Base-by-base conservation (phyloP, 2,329 filamentous ascomycete genomes). In the Pyricularia grisea region DNA sequence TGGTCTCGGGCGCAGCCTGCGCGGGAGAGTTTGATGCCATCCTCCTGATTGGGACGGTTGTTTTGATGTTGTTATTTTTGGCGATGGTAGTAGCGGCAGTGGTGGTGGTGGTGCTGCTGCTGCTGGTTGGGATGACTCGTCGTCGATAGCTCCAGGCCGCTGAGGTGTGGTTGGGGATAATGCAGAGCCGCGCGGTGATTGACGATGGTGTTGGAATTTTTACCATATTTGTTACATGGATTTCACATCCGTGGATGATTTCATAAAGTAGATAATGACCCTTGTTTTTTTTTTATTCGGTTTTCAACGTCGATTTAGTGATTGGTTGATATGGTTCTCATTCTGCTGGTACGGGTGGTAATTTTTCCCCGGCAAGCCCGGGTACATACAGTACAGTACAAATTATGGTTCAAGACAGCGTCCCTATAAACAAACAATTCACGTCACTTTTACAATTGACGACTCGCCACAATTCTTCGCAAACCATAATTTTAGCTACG, bases 1-100 rank as follows among this genome's bases (percentile, higher is more conserved):
- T 83, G 73, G 94, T 77, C 60, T 17, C 30, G 23, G 60, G 60
- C 58, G 25, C 33, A 12, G 33, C 10, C 60, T 27, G 60, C 25
- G 60, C 0, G n/a, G 58, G 9, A 12, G 20, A 25, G 20, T 10
- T 17, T 2, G 23, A 28, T 14, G 42, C 6, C 42, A 50, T n/a
- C n/a, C n/a, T 50, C 17, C 42, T 50, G 42, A 50, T 5, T 17
- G 17, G 42, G 42, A 10, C 14, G 5, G 17, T 50, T n/a, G 42
- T 50, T 20, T 2, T 50, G 1, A 3, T 50, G 14, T 6, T 50
- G 42, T 2, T 50, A 10, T 50, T 50, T 20, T 50, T 20, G 42
- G 42, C 2, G 4, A n/a, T 50, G 42, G 42, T 50, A 2, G 42
- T 6, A 36, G 33, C 33, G 11, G 31, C 7, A 33, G 31, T 9